These are phyloP conservation scores for Pseudocercospora vitis DNA, from an alignment of 2,329 filamentous ascomycete genomes.

Conservation along the genomic window DNA sequence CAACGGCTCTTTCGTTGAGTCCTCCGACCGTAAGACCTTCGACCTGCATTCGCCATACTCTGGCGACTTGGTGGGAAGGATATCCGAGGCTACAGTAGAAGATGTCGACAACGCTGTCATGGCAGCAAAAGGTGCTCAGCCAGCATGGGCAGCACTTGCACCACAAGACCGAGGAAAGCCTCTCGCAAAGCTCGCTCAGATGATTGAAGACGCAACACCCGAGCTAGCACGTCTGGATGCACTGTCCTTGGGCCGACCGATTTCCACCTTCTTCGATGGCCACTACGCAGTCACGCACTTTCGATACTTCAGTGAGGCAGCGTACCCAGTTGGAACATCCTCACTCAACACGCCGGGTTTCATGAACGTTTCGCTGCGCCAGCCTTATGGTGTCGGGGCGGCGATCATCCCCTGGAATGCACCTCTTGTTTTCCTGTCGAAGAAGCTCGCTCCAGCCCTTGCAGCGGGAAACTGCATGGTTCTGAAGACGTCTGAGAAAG, in stretches of 20 bases:
- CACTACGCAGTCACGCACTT: slow-evolving; percentile 39
- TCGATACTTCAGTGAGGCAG: slow-evolving; percentile 48
- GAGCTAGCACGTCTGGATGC: slow-evolving; percentile 24
- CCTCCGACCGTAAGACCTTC: slow-evolving; percentile 48
- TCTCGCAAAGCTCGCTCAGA: slow-evolving; percentile 23
- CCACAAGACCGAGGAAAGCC: slow-evolving; percentile 18
- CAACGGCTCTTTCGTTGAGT: slow-evolving; percentile 51
- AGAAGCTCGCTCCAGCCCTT: slow-evolving; percentile 61
- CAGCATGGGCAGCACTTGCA: slow-evolving; percentile 19
- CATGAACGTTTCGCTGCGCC: slow-evolving; percentile 41
- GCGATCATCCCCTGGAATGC: slow-evolving; percentile 62
- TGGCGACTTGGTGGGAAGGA: slow-evolving; percentile 44
- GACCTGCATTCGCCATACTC: slow-evolving; percentile 46
- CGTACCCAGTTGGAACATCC: slow-evolving; percentile 45
- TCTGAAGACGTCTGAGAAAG: slow-evolving; percentile 52
- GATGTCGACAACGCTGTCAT: slow-evolving; percentile 71
- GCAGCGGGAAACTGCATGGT: slow-evolving; percentile 60
- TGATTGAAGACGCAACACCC: slow-evolving; percentile 21
- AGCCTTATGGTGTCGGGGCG: slow-evolving; percentile 55
- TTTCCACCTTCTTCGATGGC: slow-evolving; percentile 40
- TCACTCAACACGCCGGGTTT: slow-evolving; percentile 50
- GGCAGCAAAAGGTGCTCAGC: slow-evolving; percentile 54
- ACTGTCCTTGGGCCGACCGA: slow-evolving; percentile 16
- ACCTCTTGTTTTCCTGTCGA: slow-evolving; percentile 44
- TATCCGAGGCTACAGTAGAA: slow-evolving; percentile 64